Evolutionary conservation across 139 green algal genomes (phyloP).

Genomic region (Coelastrella sp.): DNA sequence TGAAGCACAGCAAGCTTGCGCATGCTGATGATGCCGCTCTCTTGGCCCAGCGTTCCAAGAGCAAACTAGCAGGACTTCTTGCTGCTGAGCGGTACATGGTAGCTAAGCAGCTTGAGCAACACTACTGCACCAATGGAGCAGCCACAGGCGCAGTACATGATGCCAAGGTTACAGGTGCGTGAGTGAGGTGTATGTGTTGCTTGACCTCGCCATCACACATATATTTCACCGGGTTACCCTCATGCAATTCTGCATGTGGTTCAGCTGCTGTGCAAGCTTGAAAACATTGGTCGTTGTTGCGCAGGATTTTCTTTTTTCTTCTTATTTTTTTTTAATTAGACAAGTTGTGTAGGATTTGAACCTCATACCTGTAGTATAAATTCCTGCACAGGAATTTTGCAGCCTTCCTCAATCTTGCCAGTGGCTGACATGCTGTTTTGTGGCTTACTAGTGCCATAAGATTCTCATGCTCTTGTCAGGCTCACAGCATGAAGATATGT

Average conservation of each 20-base stretch:
- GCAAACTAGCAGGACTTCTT: neutral
- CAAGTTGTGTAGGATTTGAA: neutral
- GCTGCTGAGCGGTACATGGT: slow-evolving; percentile 49
- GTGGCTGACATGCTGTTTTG: no score
- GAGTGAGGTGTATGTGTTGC: neutral
- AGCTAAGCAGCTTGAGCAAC: slow-evolving; percentile 56
- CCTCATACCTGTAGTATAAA: no score
- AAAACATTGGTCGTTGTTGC: no score
- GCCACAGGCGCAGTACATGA: slow-evolving; percentile 57
- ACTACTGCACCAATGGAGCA: slow-evolving; percentile 69
- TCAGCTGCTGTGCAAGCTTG: neutral
- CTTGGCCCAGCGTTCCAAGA: neutral
- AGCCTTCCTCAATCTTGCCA: no score
- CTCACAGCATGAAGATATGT: no score
- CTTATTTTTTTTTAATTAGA: no score
- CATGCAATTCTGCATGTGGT: slow-evolving; percentile 49
- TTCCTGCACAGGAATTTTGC: no score
- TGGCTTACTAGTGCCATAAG: no score
- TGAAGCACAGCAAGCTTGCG: neutral
- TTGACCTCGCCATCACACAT: no score
- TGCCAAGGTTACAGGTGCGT: slow-evolving; percentile 42
- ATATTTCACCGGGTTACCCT: neutral
- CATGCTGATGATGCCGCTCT: neutral
- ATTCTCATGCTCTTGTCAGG: no score
- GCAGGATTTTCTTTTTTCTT: no score